A percentile compares a stretch with the other conserved stretches of the same genome.
phyloP scores from a whole-genome alignment of 75 land plant species.

The Isoetes taiwanensis region DNA sequence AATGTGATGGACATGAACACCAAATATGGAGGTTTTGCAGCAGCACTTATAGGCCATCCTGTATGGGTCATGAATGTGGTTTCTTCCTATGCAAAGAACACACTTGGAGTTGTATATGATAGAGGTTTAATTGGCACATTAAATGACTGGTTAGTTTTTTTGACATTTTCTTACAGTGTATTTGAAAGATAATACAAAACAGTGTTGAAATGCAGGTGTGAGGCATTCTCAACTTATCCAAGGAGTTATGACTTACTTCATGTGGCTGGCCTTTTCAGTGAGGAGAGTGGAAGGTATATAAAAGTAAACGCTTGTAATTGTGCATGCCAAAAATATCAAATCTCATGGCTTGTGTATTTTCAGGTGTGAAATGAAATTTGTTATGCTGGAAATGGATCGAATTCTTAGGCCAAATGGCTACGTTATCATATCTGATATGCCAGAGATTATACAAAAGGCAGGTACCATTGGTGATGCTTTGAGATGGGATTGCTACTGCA shows the following conservation, averaged over 20 bases:
- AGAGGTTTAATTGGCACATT: conserved; percentile 30
- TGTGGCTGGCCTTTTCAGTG: conserved; percentile 7
- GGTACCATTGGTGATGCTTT: conserved; percentile 35
- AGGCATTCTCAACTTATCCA: conserved; percentile 27
- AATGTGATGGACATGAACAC: conserved; percentile 39
- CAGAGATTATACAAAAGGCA: conserved; percentile 34
- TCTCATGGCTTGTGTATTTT: too few relatives aligned
- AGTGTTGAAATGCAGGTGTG: conserved; percentile 20
- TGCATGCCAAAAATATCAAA: too few relatives aligned
- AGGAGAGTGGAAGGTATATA: not conserved
- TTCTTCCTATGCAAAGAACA: conserved; percentile 17
- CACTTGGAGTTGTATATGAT: conserved; percentile 17
- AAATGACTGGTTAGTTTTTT: conserved; percentile 28
- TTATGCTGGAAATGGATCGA: conserved; percentile 60
- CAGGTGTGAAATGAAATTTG: conserved; percentile 55
- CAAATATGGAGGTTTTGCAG: conserved; percentile 26
- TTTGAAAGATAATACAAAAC: not conserved
- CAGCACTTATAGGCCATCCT: conserved; percentile 16
- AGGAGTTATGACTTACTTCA: conserved; percentile 23
- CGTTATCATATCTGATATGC: conserved; percentile 51
- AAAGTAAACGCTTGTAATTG: too few relatives aligned
- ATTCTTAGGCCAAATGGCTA: conserved; percentile 56
- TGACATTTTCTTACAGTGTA: not conserved
- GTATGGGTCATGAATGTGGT: conserved; percentile 38
- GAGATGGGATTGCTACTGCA: conserved; percentile 47